A percentile compares a stretch with the other conserved stretches of the same genome.
phyloP scores from a whole-genome alignment of 345 rosid genomes.

The Syzygium aromaticum region DNA sequence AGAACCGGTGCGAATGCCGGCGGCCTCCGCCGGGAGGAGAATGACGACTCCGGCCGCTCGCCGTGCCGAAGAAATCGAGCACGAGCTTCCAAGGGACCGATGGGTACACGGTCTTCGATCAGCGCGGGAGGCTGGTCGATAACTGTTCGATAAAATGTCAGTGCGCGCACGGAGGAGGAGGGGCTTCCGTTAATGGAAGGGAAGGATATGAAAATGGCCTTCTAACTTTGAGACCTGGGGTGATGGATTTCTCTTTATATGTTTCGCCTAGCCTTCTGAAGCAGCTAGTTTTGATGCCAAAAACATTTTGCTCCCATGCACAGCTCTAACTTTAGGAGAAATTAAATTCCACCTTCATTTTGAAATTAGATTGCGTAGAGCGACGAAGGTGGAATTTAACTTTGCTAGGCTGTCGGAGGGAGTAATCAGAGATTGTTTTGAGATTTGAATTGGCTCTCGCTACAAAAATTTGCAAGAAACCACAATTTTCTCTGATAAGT shows the following conservation, averaged over 20 bases:
- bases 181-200: conserved; percentile 41
- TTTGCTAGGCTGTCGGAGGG: conserved; percentile 2
- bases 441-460: not conserved
- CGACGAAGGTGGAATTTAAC: not conserved
- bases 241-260: not conserved
- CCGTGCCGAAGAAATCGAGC: conserved; percentile 48
- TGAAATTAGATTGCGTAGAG: not conserved
- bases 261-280: not conserved
- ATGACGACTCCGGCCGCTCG: not conserved
- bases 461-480: not conserved
- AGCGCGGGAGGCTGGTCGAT: conserved; percentile 27
- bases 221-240: conserved; percentile 29
- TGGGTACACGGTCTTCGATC: conserved; percentile 44
- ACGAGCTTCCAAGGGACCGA: conserved; percentile 51
- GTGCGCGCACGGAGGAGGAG: conserved; percentile 2
- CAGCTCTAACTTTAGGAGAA: not conserved
- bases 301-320: not conserved
- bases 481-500: not conserved
- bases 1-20: not conserved
- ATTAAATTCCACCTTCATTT: not conserved
- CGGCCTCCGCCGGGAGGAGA: not conserved
- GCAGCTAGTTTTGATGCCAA: not conserved
- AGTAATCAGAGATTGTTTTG: not conserved
- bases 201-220: conserved; percentile 38
- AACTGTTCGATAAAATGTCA: conserved; percentile 32